Base-by-base conservation (phyloP, 2,329 filamentous ascomycete species). In the Simplicillium aogashimaense region DNA sequence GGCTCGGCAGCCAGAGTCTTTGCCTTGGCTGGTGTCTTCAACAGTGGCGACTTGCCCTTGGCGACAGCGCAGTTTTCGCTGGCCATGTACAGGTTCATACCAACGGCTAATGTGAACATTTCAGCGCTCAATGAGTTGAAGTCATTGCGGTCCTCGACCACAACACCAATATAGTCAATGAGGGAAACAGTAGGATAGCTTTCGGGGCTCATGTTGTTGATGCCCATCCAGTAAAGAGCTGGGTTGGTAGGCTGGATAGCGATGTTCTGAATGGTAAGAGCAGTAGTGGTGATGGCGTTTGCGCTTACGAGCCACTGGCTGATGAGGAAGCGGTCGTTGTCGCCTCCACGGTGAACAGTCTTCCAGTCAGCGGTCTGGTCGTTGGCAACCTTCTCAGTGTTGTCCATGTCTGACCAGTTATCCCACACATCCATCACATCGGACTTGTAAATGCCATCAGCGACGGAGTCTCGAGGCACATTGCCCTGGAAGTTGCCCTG, bases 161-260 rank as follows among this genome's bases (percentile, higher is more conserved):
- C 51, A 1, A 57, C 45, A 14, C 58, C 56, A 4, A 59, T 49
- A 42, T 58, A 59, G 40, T 59, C 55, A 10, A 55, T 43, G 33
- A 60, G 30, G 2, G 57, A 15, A n/a, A 58, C 57, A 17, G 53
- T 58, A 2, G 56, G 57, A 47, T 52, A 60, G 28, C 30, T 33
- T 29, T 50, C 41, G 3, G 54, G 55, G 16, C 40, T 48, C 47
- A 57, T 57, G 37, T 45, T 45, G 38, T 53, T 53, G 15, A 52
- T 36, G 11, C 57, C 55, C 40, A 53, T 52, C 51, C 51, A 58
- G 47, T 61, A 62, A n/a, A 61, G 44, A 4, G 57, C 44, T 4
- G 57, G 58, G 40, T 61, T 60, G 13, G 55, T 56, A 10, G 53
- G 50, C 15, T 56, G 41, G 4, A 58, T 47, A n/a, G 53, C 58